Base-by-base conservation (phyloP, 345 rosid genomes). In the Camelina laxa region DNA sequence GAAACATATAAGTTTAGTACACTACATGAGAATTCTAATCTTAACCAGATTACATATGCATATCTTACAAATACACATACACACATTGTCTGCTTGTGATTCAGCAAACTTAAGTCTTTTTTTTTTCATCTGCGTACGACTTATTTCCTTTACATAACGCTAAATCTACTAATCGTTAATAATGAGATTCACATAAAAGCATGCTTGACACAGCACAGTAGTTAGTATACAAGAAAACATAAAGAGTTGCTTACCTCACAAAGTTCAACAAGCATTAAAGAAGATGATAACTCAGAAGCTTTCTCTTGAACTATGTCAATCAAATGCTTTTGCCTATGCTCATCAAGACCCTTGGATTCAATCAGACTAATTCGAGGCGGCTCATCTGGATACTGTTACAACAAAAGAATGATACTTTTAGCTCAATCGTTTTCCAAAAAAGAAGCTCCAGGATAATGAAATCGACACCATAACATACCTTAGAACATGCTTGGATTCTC, bases 321-420 rank as follows among this genome's bases (percentile, higher is more conserved):
- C 78, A 94, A 80, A 70, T 75, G 79, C 55, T 86, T 87, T 78
- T 84, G 82, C 83, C 98, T 88, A 74, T 75, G 77, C 27, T 77
- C 84, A 75, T 94, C 96, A 67, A 94, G 96, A 70, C 97, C 98
- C 85, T 91, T 91, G 60, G 90, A 86, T 30, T 91, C 97, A 62
- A 85, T 69, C 65, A 91, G 74, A 65, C 86, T 74, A 58, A 88
- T 80, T n/a, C 17, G 13, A 68, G 97, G 98, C 15, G 85, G 91
- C 62, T 88, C 87, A 63, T 85, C 79, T 5, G 95, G 96, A 84
- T 94, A 94, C 98, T 94, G 75, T 30, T 65, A 68, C 7, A 69
- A 42, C 24, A 66, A 65, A 60, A 50, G 8, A 54, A 59, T 3
- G n/a, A 41, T 8, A 31, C n/a, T 67, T 27, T 50, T 42, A 53